Base-by-base conservation (phyloP, 352 stramenopile species). In the Pythium periplocum region DNA sequence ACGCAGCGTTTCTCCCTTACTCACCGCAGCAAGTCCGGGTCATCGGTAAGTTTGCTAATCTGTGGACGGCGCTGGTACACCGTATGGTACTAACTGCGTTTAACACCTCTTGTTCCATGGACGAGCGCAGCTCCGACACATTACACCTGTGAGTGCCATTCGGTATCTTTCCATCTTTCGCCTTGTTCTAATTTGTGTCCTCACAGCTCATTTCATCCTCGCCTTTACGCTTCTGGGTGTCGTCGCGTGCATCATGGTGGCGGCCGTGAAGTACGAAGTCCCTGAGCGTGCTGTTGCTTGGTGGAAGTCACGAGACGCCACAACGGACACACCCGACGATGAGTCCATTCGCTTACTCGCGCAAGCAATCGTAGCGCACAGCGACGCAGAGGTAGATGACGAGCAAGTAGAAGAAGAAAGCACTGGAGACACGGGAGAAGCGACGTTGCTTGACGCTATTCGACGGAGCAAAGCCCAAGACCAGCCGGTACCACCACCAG, bases 401-500 rank as follows among this genome's bases (percentile, higher is more conserved):
- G 42, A 35, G n/a, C 6, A 11, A 31, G 53, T 54, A 1, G 53
- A 58, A 41, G 49, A 54, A 47, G 17, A 12, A 9, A 46, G 48
- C 5, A 40, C 40, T 8, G 45, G 26, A 6, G 36, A 59, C 7
- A 1, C 30, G 26, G 35, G 4, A 31, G 51, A 38, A 39, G 38
- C 53, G 39, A 52, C 60, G 35, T 50, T 75, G 30, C 48, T 75
- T 1, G 64, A 71, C 17, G 55, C 57, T 7, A 75, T 75, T 51
- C 65, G 59, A 34, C 58, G 55, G 30, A 64, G 50, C 0, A 73
- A 75, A 39, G 61, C 67, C 51, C 38, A 67, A 38, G 38, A 61
- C 31, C n/a, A 30, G 3, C 56, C 62, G 10, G 38, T 51, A 3
- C 26, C 39, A 11, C 32, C 43, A 48, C 43, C 9, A 48, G 17